Percentiles rank a stretch among this genome's conserved stretches.
Evolutionary conservation across 352 stramenopile species (phyloP).

Genomic region (Globisporangium cylindrosporum): DNA sequence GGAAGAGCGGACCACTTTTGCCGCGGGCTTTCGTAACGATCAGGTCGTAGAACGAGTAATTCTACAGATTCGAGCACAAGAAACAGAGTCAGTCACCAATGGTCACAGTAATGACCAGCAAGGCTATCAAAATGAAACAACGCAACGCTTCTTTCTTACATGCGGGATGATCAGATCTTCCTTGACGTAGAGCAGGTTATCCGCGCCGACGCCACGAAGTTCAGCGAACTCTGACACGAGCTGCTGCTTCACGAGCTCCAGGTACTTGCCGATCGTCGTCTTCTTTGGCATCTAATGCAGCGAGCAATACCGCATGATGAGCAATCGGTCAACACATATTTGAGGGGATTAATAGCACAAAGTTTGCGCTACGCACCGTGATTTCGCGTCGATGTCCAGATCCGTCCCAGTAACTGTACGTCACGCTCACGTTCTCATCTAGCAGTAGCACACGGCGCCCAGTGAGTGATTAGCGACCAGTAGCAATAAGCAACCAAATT

Average conservation of each 20-base stretch:
- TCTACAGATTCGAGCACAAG: constrained; percentile 32
- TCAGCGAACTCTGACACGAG: constrained; percentile 93
- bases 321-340: not conserved
- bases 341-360: not conserved
- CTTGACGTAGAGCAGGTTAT: constrained; percentile 98
- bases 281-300: constrained; percentile 82
- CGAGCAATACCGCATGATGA: not conserved
- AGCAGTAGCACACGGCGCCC: not conserved
- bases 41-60: constrained; percentile 99
- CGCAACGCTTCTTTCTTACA: constrained; percentile 26
- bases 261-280: constrained; percentile 87
- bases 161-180: constrained; percentile 99
- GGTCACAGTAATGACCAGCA: too few species aligned
- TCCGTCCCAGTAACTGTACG: constrained; percentile 98
- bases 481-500: not conserved
- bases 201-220: constrained; percentile 84
- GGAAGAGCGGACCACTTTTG: constrained; percentile 97
- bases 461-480: not conserved
- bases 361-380: constrained; percentile 38
- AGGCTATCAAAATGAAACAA: not conserved
- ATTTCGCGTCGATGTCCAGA: constrained; percentile 93
- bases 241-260: constrained; percentile 88
- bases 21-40: constrained; percentile 97
- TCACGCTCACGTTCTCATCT: constrained; percentile 93
- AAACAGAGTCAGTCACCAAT: constrained; percentile 10